Evolutionary conservation across 148 eudicot genomes (phyloP), one percentile per base, ranked within the genome.

Genomic region (Tetragonia tetragonoides): DNA sequence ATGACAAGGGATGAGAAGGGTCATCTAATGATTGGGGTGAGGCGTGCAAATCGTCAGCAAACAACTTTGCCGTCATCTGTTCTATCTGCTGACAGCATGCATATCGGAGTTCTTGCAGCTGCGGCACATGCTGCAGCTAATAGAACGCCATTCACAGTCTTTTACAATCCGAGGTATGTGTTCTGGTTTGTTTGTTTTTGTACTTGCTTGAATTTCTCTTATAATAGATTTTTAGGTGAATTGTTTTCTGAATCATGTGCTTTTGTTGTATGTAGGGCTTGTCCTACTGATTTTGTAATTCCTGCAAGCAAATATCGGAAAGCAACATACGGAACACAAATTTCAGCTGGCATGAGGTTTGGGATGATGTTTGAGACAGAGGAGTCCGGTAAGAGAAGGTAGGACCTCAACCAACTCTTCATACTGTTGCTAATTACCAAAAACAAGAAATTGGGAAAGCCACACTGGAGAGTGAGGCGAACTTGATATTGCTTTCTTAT

Each of bases 291-390:
- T 66, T 95, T 95, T 86, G 97, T 95, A 18, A 86, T 95, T 77
- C 97, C 99, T 39, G 84, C 90, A 57, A 79, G 80, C 73, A 95
- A 90, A 80, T 95, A 81, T 77, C 86, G 92, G 61, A 95, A 95
- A 82, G 86, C 94, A 59, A 87, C 90, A 17, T 90, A 83, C 66
- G 90, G 93, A 66, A 87, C 93, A 21, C 97, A 95, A 77, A 89
- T 91, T 78, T 90, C 98, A 8, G 85, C 84, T 66, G 98, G 99
- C 42, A 95, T 91, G 98, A 89, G 99, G 84, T 95, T 93, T 54
- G 97, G 99, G 39, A 95, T 95, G 97, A 95, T 95, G 99, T 93
- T 95, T 80, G 99, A 95, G 86, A 95, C 98, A 0, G 99, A 95
- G 77, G 99, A 95, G 73, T 95, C 97, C 1, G 82, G 92, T 71